Evolutionary conservation across 1,284 basidiomycete species (phyloP).

Genomic region (Earliella scabrosa): DNA sequence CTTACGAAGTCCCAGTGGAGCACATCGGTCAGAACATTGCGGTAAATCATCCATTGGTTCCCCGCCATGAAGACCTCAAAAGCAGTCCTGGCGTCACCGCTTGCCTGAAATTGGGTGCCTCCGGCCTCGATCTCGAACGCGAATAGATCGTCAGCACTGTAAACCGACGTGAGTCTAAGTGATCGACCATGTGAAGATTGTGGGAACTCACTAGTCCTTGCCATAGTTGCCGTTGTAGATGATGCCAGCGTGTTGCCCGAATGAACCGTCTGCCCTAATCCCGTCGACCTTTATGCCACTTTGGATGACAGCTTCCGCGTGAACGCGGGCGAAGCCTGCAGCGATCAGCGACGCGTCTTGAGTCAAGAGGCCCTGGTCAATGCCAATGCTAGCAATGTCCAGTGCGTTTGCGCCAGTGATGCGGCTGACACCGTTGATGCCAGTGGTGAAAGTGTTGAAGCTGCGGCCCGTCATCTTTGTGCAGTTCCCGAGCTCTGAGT

Average conservation of each 20-base stretch:
- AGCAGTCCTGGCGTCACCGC: constrained; percentile 42
- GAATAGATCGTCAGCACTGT: constrained; percentile 38
- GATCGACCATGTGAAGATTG: no score
- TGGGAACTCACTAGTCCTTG: constrained; percentile 61
- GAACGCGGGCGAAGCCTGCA: constrained; percentile 53
- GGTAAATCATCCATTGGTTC: constrained; percentile 69
- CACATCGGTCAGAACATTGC: constrained; percentile 57
- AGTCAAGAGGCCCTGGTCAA: constrained; percentile 53
- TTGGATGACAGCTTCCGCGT: constrained; percentile 53
- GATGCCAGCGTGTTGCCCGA: constrained; percentile 63
- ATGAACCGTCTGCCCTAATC: constrained; percentile 66
- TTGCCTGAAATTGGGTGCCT: constrained; percentile 54
- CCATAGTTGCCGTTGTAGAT: constrained; percentile 72
- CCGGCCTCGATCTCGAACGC: constrained; percentile 55
- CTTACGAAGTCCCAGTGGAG: constrained; percentile 73
- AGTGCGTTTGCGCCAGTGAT: constrained; percentile 67
- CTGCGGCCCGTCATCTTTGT: constrained; percentile 54
- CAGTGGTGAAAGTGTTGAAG: constrained; percentile 52
- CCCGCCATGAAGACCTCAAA: constrained; percentile 56
- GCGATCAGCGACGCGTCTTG: constrained; percentile 46
- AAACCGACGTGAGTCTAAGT: background rate
- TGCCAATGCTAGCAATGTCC: constrained; percentile 60
- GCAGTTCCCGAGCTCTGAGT: constrained; percentile 50
- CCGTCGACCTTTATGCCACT: constrained; percentile 54
- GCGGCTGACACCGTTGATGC: constrained; percentile 48